These are phyloP conservation scores for Bacterosira constricta DNA, from an alignment of 108 stramenopile genomes.

Conservation along the genomic window DNA sequence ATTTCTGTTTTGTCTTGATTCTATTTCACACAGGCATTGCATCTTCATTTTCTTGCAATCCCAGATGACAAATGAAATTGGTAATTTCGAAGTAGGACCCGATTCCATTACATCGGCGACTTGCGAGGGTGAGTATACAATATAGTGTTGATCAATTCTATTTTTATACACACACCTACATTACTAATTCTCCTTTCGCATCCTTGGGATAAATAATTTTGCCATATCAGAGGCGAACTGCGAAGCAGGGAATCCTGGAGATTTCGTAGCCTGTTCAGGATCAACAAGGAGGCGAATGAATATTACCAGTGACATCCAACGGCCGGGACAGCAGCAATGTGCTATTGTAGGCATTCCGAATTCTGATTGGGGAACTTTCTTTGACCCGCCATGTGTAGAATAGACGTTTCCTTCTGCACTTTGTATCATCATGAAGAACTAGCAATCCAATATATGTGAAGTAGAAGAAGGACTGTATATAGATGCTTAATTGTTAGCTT, in stretches of 20 bases:
- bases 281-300: slow-evolving; percentile 39
- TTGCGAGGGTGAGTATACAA: not conserved
- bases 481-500: no score
- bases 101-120: slow-evolving; percentile 45
- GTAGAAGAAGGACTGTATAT: no score
- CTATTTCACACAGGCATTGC: slow-evolving; percentile 19
- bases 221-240: slow-evolving; percentile 28
- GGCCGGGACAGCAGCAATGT: slow-evolving; percentile 27
- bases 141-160: not conserved
- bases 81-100: slow-evolving; percentile 43
- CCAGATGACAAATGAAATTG: slow-evolving; percentile 36
- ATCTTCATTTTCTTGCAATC: slow-evolving; percentile 34
- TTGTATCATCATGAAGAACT: no score
- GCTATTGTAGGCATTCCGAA: slow-evolving; percentile 21
- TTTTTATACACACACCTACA: not conserved
- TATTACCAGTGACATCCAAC: slow-evolving; percentile 23
- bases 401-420: no score
- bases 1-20: no score
- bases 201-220: no score
- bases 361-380: no score
- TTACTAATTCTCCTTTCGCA: not conserved
- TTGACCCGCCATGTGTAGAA: no score
- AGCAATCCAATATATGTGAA: no score
- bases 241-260: slow-evolving; percentile 19
- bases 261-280: slow-evolving; percentile 30